Base-by-base conservation (phyloP, 225 moss, liverwort and hornwort genomes). In the Pleurozium schreberi region DNA sequence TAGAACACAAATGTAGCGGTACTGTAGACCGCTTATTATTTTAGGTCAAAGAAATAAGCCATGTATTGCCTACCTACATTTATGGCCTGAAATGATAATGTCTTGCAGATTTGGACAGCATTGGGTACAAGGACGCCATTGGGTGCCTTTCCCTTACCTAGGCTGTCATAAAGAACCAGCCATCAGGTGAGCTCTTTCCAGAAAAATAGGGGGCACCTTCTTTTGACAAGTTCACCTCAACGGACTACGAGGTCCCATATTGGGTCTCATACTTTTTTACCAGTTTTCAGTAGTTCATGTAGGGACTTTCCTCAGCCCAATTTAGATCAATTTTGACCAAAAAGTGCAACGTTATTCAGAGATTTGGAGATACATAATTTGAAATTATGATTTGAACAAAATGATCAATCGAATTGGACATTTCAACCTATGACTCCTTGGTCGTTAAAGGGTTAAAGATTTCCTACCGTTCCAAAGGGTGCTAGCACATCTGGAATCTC, bases 401-500 rank as follows among this genome's bases (percentile, higher is more conserved):
- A 62, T 61, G 14, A 61, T 20, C 75, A 62, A 75, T 53, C 60
- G 30, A 61, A 50, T 49, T 61, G 28, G 20, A 62, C 20, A 50
- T 50, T 50, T 75, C n/a, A 86, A 62, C 38, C 19, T 47, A 49
- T 9, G 36, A 63, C 33, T 49, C 62, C 28, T 75, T 49, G 60
- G 87, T 70, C 70, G 59, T 60, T 38, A 40, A 71, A 38, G 69
- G 81, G 75, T 60, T n/a, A 55, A 85, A 59, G 80, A 75, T 66
- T 60, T 40, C 90, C 14, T 94, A 96, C 99, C 93, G 92, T 85
- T 57, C 92, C 95, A 75, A 99, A 93, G 67, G 93, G 93, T 55
- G 93, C 92, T 68, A 99, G 88, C 75, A 97, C 82, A 88, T 95
- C 88, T 68, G 98, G 98, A 58, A 97, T 92, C 88, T 97, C 98